Percentiles rank a stretch among this genome's conserved stretches.
These are phyloP conservation scores for Chenopodium album DNA, from an alignment of 148 eudicot genomes.

Conservation along the genomic window DNA sequence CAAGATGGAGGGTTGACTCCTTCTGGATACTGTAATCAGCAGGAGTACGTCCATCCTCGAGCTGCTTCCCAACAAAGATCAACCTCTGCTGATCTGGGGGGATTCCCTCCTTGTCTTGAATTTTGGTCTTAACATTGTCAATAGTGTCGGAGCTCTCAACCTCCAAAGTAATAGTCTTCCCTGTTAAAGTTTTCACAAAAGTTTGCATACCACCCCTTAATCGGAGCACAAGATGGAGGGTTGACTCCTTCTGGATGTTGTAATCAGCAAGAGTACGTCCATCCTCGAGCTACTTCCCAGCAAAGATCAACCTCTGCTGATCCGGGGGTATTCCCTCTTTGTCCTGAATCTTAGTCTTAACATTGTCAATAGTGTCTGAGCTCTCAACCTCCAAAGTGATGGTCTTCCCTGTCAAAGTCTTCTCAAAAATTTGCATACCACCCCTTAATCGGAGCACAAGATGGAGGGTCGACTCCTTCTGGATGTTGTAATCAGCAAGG, in stretches of 20 bases:
- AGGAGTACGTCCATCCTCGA: no score
- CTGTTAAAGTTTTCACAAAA: no score
- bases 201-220: no score
- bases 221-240: background rate
- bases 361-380: background rate
- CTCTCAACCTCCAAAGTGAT: background rate
- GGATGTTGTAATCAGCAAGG: background rate
- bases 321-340: background rate
- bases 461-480: background rate
- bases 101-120: no score
- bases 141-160: no score
- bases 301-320: background rate
- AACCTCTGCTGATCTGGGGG: no score
- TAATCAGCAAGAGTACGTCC: background rate
- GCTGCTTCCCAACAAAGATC: no score
- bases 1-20: no score
- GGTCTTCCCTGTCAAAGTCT: background rate
- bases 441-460: background rate
- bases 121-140: no score
- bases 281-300: background rate
- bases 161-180: no score
- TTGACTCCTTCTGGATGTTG: background rate
- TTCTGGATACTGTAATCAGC: no score
- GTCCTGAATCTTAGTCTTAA: background rate
- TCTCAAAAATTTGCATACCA: no score